Percentiles rank a stretch among this genome's conserved stretches.
phyloP scores from a whole-genome alignment of 192 early-diverging fungal genomes.

The Mortierella hygrophila region DNA sequence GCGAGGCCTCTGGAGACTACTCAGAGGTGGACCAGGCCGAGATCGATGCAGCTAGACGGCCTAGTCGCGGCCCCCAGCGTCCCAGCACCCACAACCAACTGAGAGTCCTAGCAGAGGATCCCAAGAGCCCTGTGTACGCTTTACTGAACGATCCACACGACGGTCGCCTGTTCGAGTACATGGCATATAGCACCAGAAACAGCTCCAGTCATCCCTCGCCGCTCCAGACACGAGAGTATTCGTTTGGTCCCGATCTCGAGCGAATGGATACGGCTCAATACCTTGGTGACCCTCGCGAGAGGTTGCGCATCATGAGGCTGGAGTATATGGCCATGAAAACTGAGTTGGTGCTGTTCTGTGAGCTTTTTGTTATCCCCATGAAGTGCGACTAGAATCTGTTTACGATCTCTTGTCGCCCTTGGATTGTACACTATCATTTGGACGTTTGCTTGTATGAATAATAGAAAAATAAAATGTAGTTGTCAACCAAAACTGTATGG shows the following conservation, averaged over 20 bases:
- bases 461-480: no score
- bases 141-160: not conserved
- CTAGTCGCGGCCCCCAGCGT: not conserved
- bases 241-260: conserved; percentile 33
- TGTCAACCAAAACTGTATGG: no score
- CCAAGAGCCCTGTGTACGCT: not conserved
- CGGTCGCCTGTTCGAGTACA: not conserved
- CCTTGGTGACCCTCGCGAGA: conserved; percentile 10
- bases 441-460: no score
- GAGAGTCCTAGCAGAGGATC: not conserved
- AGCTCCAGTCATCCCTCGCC: not conserved
- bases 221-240: not conserved
- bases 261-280: conserved; percentile 18
- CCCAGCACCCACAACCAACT: not conserved
- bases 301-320: conserved; percentile 15
- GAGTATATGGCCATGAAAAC: conserved; percentile 31
- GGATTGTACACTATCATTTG: not conserved
- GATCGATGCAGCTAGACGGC: not conserved
- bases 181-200: no score
- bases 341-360: conserved; percentile 15
- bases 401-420: not conserved
- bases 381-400: not conserved
- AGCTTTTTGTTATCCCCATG: not conserved
- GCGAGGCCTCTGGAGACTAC: not conserved
- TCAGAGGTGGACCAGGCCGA: not conserved